Evolutionary conservation across 1,284 basidiomycete genomes (phyloP).

Genomic region (Ustilago vetiveriae): DNA sequence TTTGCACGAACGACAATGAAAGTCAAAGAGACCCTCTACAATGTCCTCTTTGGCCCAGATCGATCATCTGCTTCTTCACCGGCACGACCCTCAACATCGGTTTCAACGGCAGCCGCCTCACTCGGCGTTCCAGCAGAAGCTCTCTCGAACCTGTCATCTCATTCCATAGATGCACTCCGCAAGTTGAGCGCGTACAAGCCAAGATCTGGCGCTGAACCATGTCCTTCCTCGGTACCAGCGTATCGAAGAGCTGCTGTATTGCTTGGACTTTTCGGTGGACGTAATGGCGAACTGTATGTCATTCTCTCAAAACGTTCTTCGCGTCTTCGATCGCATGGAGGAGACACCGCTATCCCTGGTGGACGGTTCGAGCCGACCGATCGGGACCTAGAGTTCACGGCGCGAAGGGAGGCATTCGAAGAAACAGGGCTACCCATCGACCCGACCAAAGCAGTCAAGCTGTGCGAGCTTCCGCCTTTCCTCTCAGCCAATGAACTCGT

Average conservation of each 20-base stretch:
- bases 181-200: conserved; percentile 38
- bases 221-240: conserved; percentile 51
- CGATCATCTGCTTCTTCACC: conserved; percentile 2
- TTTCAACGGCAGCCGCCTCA: conserved; percentile 6
- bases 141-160: conserved; percentile 20
- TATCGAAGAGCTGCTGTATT: conserved; percentile 63
- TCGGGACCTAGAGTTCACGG: conserved; percentile 55
- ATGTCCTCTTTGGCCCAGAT: conserved; percentile 32
- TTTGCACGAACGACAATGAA: conserved; percentile 13
- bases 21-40: conserved; percentile 37
- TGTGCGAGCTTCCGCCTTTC: conserved; percentile 60
- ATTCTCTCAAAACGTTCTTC: conserved; percentile 53
- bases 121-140: conserved; percentile 9
- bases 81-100: conserved; percentile 2
- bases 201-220: conserved; percentile 43
- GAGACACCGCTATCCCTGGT: conserved; percentile 64
- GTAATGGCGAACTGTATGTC: conserved; percentile 61
- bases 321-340: conserved; percentile 53
- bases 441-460: conserved; percentile 36
- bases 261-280: conserved; percentile 51
- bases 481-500: conserved; percentile 63
- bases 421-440: conserved; percentile 63
- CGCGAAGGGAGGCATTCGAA: conserved; percentile 59
- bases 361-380: conserved; percentile 61
- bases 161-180: conserved; percentile 43